Base-by-base conservation (phyloP, 1,284 basidiomycete genomes). In the Schizophyllum commune region DNA sequence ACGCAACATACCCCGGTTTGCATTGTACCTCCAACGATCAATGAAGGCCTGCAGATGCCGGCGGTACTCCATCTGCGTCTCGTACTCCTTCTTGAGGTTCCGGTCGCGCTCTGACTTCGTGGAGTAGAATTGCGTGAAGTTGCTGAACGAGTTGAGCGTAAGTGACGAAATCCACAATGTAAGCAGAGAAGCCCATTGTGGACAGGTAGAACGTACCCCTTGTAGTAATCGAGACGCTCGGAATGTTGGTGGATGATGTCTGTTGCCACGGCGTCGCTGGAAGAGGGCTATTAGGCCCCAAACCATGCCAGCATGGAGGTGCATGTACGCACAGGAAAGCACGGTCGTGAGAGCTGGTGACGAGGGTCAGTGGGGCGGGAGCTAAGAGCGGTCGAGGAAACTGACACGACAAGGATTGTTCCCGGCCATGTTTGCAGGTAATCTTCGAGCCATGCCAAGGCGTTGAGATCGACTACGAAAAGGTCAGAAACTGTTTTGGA, bases 41-140 rank as follows among this genome's bases (percentile, higher is more conserved):
- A 99, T 98, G 76, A 98, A 99, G 0, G 96, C 95, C 71, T 98
- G 97, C 59, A 99, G 75, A 77, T 97, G 93, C 69, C 91, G 92
- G 62, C 97, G 85, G 74, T 99, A 98, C 33, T 92, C 87, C 82
- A 97, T 86, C 74, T 98, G 96, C 0, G 95, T 83, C 60, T 99
- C 96, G 73, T 97, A 98, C 73, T 98, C 95, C 74, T 94, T 94
- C 65, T 85, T 86, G 73, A 97, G 80, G 70, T 96, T 96, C 65
- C 88, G 87, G 64, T 94, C 89, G 32, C 97, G 89, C 72, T 99
- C 97, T 9, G 91, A 92, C 74, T 98, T 96, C 22, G 97, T 99
- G 3, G 96, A 96, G 74, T 99, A 98, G 83, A 99, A 99, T 71
- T 98, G 94, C 1, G 92, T 89, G 75, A 99, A 99, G 78, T 99